Percentiles rank a stretch among this genome's conserved stretches.
phyloP scores from a whole-genome alignment of 441 rosid species.

The Manihot esculenta region DNA sequence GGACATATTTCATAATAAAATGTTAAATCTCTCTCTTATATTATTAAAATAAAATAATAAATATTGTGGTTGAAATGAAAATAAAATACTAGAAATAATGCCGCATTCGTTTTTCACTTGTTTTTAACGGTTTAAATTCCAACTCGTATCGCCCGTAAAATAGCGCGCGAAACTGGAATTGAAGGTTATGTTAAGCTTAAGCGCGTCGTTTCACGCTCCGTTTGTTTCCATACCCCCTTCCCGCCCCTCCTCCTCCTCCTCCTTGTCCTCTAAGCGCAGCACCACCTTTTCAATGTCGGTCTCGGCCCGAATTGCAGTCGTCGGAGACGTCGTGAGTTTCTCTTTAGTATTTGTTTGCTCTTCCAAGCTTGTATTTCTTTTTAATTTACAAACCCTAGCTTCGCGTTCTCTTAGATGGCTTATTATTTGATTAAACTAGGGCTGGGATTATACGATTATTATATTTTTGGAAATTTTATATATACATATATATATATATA shows the following conservation, averaged over 20 bases:
- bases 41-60: too few relatives aligned
- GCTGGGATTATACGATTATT: too few relatives aligned
- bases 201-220: constrained; percentile 24
- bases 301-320: constrained; percentile 66
- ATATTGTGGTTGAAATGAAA: too few relatives aligned
- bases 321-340: constrained; percentile 68
- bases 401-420: not conserved
- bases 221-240: not conserved
- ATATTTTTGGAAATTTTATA: not conserved
- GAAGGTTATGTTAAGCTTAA: constrained; percentile 16
- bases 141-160: not conserved
- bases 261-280: not conserved
- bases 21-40: too few relatives aligned
- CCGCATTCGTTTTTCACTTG: too few relatives aligned
- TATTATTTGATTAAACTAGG: not conserved
- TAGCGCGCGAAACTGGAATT: not conserved
- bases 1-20: too few relatives aligned
- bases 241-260: not conserved
- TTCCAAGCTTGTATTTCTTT: not conserved
- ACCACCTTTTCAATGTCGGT: constrained; percentile 40
- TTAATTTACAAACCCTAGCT: constrained; percentile 20
- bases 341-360: not conserved
- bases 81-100: too few relatives aligned
- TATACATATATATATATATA: too few relatives aligned
- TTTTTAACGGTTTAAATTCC: not conserved